Base-by-base conservation (phyloP, 2,329 filamentous ascomycete genomes). In the Hirsutella rhossiliensis region DNA sequence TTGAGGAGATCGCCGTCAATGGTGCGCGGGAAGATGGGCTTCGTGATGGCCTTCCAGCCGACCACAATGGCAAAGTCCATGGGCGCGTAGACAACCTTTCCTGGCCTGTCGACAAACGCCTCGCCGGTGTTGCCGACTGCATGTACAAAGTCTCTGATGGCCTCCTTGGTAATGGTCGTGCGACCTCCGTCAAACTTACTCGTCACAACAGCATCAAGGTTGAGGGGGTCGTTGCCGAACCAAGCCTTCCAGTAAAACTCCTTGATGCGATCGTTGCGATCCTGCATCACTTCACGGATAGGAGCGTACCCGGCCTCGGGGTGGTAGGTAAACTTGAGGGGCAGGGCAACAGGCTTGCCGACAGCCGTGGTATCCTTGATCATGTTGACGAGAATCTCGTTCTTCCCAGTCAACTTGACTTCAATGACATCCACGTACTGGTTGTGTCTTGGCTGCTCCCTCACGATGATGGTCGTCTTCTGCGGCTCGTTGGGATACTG, bases 11-110 rank as follows among this genome's bases (percentile, higher is more conserved):
- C 92, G 52, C 94, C 92, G 55, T 98, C 92, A 56, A 98, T 97
- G 48, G 81, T 87, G 54, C 88, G 82, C 51, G 92, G 92, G 76
- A 98, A 98, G 64, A 98, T 98, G 13, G 92, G 92, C 75, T 97
- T 97, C 11, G 89, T 98, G 58, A 98, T 98, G 38, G 92, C 92
- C 70, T 98, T 97, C 89, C 89, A 96, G 49, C 89, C 89, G 42
- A 94, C 84, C n/a, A 96, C 89, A 52, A 96, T 95, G 52, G 89
- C 89, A 57, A 95, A 98, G 65, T 98, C 92, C 92, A 98, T 98
- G 29, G 94, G 92, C 8, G 92, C 92, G 55, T 84, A 90, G 51
- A 96, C 86, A 49, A 86, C 82, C 71, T 97, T 97, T 53, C 88
- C 90, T 38, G 89, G 90, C 40, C 90, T 80, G 57, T 97, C 90